phyloP scores from a whole-genome alignment of 495 filamentous ascomycete species.

The Aspergillus diversus region DNA sequence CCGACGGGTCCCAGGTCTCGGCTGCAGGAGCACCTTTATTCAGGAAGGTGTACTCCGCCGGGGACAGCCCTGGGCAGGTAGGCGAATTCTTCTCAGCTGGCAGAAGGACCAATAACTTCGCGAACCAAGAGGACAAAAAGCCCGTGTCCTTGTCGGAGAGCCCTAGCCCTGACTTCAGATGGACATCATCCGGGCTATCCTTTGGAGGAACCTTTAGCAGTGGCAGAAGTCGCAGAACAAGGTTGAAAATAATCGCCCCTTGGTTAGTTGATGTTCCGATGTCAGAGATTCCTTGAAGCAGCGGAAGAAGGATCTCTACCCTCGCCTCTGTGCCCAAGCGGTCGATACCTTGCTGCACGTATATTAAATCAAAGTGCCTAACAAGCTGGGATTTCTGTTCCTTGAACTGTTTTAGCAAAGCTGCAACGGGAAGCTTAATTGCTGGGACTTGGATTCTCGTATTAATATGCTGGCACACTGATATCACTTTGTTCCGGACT shows the following conservation, averaged over 20 bases:
- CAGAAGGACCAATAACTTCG: constrained; percentile 76
- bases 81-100: constrained; percentile 40
- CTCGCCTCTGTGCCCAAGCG: constrained; percentile 66
- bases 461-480: constrained; percentile 80
- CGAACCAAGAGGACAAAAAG: constrained; percentile 78
- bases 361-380: constrained; percentile 84
- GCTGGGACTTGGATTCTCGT: constrained; percentile 67
- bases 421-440: constrained; percentile 80
- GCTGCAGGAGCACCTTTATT: constrained; percentile 56
- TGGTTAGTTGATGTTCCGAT: constrained; percentile 65
- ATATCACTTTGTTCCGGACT: constrained; percentile 80
- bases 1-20: constrained; percentile 68
- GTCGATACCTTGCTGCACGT: constrained; percentile 83
- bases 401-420: constrained; percentile 89
- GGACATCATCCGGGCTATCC: constrained; percentile 75
- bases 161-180: constrained; percentile 65
- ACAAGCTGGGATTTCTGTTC: constrained; percentile 70
- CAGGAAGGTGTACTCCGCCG: constrained; percentile 75
- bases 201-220: constrained; percentile 72
- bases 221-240: constrained; percentile 74
- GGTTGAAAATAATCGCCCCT: constrained; percentile 76
- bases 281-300: constrained; percentile 73
- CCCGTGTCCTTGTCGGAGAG: constrained; percentile 71
- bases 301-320: constrained; percentile 68
- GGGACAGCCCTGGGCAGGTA: constrained; percentile 69